These are phyloP conservation scores for Pleurotus sapidus DNA, from an alignment of 768 basidiomycete species.

Conservation along the genomic window DNA sequence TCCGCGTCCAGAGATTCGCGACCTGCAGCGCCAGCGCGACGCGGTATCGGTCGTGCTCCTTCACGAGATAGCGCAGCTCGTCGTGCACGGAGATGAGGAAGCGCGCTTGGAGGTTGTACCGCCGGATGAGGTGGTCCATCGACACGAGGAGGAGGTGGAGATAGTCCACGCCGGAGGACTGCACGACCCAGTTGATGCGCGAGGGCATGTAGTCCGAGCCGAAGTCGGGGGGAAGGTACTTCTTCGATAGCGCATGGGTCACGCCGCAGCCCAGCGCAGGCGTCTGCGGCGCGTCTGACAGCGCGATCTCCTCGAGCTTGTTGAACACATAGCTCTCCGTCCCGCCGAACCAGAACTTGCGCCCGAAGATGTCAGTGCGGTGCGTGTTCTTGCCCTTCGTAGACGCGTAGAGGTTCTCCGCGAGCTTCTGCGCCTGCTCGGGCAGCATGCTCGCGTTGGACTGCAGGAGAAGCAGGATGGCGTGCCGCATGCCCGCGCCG, in stretches of 20 bases:
- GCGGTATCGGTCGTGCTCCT: conserved; percentile 87
- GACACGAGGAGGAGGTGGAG: conserved; percentile 94
- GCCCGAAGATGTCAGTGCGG: conserved; percentile 65
- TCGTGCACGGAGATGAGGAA: conserved; percentile 98
- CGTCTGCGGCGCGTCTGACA: conserved; percentile 82
- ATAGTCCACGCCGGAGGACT: conserved; percentile 98
- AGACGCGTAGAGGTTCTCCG: conserved; percentile 82
- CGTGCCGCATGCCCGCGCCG: conserved; percentile 96
- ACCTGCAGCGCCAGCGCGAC: conserved; percentile 90
- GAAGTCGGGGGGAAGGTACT: conserved; percentile 77
- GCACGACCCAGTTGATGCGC: conserved; percentile 99
- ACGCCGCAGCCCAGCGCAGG: conserved; percentile 94
- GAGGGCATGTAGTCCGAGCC: conserved; percentile 92
- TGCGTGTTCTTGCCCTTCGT: conserved; percentile 93
- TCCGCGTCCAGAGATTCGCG: conserved; percentile 93
- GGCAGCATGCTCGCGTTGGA: conserved; percentile 76
- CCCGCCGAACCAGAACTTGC: conserved; percentile 95
- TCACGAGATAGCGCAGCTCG: conserved; percentile 91
- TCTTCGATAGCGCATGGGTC: conserved; percentile 89
- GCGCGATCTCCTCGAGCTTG: conserved; percentile 92
- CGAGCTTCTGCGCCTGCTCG: conserved; percentile 76
- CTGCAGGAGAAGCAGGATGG: conserved; percentile 82
- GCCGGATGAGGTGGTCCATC: conserved; percentile 83
- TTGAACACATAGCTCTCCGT: conserved; percentile 97
- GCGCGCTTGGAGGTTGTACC: conserved; percentile 83